A percentile compares a stretch with the other conserved stretches of the same genome.
Conservation (phyloP, 1,284 basidiomycete genomes). For the Porogramme epimiltina region DNA sequence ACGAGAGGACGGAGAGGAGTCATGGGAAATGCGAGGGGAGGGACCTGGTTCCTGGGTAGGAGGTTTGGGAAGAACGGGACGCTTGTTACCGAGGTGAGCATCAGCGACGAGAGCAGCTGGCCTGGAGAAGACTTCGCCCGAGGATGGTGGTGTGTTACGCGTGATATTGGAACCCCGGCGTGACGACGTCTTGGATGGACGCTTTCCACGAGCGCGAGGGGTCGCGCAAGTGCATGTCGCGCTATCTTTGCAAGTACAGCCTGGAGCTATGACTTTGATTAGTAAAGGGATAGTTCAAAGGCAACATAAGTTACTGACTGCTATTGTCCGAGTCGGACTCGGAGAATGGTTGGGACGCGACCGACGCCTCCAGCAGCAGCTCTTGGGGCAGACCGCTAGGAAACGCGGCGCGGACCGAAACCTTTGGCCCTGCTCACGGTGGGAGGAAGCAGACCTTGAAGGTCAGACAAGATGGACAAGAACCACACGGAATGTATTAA, state of each 20-base stretch:
- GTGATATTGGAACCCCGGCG: slow-evolving; percentile 12
- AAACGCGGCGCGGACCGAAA: slow-evolving; percentile 68
- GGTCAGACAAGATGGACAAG: slow-evolving; percentile 37
- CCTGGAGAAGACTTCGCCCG: slow-evolving; percentile 17
- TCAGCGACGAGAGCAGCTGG: slow-evolving; percentile 30
- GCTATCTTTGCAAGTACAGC: slow-evolving; percentile 41
- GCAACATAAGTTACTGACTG: slow-evolving; percentile 37
- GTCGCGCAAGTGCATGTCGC: slow-evolving; percentile 58
- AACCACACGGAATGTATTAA: slow-evolving; percentile 17
- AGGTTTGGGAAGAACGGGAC: slow-evolving; percentile 37
- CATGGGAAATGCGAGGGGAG: slow-evolving; percentile 24
- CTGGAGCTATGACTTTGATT: slow-evolving; percentile 27
- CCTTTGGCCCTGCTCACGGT: slow-evolving; percentile 50
- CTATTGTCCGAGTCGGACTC: slow-evolving; percentile 56
- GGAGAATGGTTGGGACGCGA: slow-evolving; percentile 43
- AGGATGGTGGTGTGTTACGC: neutral
- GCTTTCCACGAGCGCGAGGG: slow-evolving; percentile 28
- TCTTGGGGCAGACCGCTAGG: slow-evolving; percentile 68
- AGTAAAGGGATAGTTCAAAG: neutral
- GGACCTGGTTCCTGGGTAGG: slow-evolving; percentile 37
- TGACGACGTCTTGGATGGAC: slow-evolving; percentile 8
- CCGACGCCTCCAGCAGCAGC: slow-evolving; percentile 57
- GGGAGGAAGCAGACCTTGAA: slow-evolving; percentile 41
- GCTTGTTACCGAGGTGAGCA: slow-evolving; percentile 28
- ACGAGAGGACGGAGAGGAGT: slow-evolving; percentile 18